A percentile compares a stretch with the other conserved stretches of the same genome.
These are phyloP conservation scores for Penicillium chermesinum DNA, from an alignment of 495 filamentous ascomycete species.

Conservation along the genomic window DNA sequence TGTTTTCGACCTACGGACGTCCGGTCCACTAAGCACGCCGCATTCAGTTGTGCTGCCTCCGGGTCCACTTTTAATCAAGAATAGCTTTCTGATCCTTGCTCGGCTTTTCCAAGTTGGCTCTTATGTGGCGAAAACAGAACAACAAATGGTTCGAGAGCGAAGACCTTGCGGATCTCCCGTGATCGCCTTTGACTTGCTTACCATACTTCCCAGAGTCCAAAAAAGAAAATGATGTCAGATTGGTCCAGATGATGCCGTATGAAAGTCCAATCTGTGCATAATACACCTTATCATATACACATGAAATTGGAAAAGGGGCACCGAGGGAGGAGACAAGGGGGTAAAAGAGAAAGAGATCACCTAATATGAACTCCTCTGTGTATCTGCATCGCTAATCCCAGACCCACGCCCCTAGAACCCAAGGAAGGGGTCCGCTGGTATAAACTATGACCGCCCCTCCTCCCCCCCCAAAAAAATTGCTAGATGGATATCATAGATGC, in stretches of 20 bases:
- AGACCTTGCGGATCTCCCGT: constrained; percentile 17
- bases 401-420: too few species aligned
- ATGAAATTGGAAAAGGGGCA: not conserved
- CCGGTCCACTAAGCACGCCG: constrained; percentile 16
- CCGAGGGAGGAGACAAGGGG: not conserved
- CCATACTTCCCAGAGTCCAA: too few species aligned
- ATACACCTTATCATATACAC: not conserved
- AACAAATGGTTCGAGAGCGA: too few species aligned
- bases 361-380: too few species aligned
- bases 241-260: constrained; percentile 18
- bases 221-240: constrained; percentile 17
- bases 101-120: too few species aligned
- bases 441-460: constrained; percentile 6
- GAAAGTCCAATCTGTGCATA: too few species aligned
- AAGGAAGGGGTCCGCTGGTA: too few species aligned
- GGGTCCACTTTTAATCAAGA: constrained; percentile 1
- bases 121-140: too few species aligned
- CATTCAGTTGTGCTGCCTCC: constrained; percentile 11
- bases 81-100: not conserved
- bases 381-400: constrained; percentile 8
- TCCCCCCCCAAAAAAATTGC: too few species aligned
- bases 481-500: constrained; percentile 32
- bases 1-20: constrained; percentile 15
- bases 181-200: too few species aligned
- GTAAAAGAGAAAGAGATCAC: too few species aligned